Evolutionary conservation across 768 basidiomycete species (phyloP).

Genomic region (Strobilomyces echinocephalus): DNA sequence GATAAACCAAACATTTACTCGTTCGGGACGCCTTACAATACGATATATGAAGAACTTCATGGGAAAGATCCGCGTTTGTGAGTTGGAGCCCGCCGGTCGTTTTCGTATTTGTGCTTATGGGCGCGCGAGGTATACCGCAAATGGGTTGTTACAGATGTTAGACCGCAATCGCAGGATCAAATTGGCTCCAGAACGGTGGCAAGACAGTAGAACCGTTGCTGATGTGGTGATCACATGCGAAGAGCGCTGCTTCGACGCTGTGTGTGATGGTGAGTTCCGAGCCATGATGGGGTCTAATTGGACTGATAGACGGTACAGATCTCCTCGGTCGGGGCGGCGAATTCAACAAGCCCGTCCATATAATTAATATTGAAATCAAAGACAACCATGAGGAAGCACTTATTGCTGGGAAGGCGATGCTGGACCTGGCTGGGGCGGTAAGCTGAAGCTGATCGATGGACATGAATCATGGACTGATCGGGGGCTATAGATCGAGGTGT

Average conservation of each 20-base stretch:
- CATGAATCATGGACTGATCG: constrained; percentile 10
- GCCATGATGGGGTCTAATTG: constrained; percentile 5
- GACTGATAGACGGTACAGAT: constrained; percentile 45
- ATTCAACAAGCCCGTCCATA: constrained; percentile 87
- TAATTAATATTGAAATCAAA: constrained; percentile 98
- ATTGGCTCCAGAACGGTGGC: constrained; percentile 93
- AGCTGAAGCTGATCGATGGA: constrained; percentile 40
- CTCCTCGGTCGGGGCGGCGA: constrained; percentile 84
- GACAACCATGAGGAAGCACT: constrained; percentile 98
- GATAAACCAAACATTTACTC: constrained; percentile 97
- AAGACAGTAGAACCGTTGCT: constrained; percentile 82
- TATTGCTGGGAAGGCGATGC: constrained; percentile 91
- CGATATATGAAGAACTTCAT: constrained; percentile 87
- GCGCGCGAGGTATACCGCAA: constrained; percentile 73
- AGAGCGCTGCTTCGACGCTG: constrained; percentile 97
- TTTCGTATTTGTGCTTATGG: constrained; percentile 12
- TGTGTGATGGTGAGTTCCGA: constrained; percentile 80
- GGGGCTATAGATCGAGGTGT: constrained; percentile 66
- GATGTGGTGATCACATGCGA: constrained; percentile 99
- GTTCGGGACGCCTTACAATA: constrained; percentile 96
- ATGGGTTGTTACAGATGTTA: constrained; percentile 92
- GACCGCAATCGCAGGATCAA: constrained; percentile 94
- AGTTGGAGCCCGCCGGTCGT: constrained; percentile 28
- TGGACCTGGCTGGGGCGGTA: constrained; percentile 87
- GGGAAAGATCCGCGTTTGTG: constrained; percentile 81